Evolutionary conservation across 2,329 filamentous ascomycete genomes (phyloP).

Genomic region (Talaromyces albobiverticillius): DNA sequence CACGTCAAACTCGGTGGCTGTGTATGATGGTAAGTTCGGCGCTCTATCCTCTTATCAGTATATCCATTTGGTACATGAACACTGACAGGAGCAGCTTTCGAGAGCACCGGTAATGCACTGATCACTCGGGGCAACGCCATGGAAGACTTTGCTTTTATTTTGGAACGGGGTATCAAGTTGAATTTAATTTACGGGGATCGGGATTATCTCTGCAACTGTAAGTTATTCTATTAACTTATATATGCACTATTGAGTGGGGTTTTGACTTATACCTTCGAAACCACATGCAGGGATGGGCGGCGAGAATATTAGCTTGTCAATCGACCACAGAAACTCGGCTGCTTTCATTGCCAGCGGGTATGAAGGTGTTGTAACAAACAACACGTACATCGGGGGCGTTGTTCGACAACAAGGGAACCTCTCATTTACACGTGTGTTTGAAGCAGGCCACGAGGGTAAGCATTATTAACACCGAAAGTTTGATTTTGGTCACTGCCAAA

Average conservation of each 20-base stretch:
- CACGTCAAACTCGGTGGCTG: conserved; percentile 45
- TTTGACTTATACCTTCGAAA: background rate
- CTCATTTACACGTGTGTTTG: conserved; percentile 47
- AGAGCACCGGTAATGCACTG: background rate
- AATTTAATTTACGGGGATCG: conserved; percentile 58
- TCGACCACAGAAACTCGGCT: conserved; percentile 43
- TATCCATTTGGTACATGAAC: background rate
- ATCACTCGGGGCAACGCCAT: conserved; percentile 14
- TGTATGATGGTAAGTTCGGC: conserved; percentile 25
- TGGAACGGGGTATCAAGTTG: conserved; percentile 58
- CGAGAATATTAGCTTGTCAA: conserved; percentile 49
- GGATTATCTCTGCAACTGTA: no score
- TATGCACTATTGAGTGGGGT: no score
- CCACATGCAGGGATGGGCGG: conserved; percentile 47
- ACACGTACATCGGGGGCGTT: conserved; percentile 42
- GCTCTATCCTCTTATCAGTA: background rate
- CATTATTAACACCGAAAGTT: no score
- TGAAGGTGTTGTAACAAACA: conserved; percentile 37
- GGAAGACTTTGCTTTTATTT: conserved; percentile 43
- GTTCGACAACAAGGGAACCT: conserved; percentile 50
- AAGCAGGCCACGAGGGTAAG: conserved; percentile 39
- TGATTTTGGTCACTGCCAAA: no score
- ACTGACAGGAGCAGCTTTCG: background rate
- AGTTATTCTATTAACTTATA: no score
- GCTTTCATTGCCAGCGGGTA: conserved; percentile 52